Conservation (phyloP, 208 protist species). For the Trypanosoma congolense region DNA sequence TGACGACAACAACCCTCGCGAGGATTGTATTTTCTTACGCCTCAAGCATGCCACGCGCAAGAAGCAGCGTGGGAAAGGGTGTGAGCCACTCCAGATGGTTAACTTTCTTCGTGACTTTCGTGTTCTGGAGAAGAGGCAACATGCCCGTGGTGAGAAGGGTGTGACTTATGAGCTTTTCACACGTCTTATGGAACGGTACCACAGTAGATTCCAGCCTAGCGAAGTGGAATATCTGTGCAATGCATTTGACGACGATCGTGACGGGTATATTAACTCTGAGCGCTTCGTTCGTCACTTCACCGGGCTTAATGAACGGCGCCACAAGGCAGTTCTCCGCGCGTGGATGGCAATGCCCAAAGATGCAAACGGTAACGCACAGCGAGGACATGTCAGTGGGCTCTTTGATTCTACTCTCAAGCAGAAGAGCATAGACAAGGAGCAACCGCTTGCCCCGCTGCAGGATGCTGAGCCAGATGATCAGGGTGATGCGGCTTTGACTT, state of each 20-base stretch:
- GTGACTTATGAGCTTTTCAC: slow-evolving; percentile 55
- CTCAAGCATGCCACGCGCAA: slow-evolving; percentile 59
- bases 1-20: slow-evolving; percentile 69
- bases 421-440: slow-evolving; percentile 9
- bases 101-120: slow-evolving; percentile 57
- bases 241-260: slow-evolving; percentile 54
- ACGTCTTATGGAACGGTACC: slow-evolving; percentile 37
- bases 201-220: slow-evolving; percentile 33
- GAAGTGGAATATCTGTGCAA: slow-evolving; percentile 65
- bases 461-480: neutral
- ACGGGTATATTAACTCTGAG: slow-evolving; percentile 41
- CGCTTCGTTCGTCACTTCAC: slow-evolving; percentile 78
- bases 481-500: slow-evolving; percentile 21
- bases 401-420: slow-evolving; percentile 12
- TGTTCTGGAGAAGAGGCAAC: slow-evolving; percentile 29
- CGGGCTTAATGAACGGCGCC: slow-evolving; percentile 63
- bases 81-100: slow-evolving; percentile 40
- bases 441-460: neutral
- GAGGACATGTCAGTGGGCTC: slow-evolving; percentile 30
- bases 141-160: slow-evolving; percentile 31
- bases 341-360: slow-evolving; percentile 54
- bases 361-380: slow-evolving; percentile 26
- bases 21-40: slow-evolving; percentile 61
- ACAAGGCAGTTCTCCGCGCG: slow-evolving; percentile 54
- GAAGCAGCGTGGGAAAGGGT: neutral